phyloP scores from a whole-genome alignment of 2,329 filamentous ascomycete species.

The Emergomyces pasteurianus region DNA sequence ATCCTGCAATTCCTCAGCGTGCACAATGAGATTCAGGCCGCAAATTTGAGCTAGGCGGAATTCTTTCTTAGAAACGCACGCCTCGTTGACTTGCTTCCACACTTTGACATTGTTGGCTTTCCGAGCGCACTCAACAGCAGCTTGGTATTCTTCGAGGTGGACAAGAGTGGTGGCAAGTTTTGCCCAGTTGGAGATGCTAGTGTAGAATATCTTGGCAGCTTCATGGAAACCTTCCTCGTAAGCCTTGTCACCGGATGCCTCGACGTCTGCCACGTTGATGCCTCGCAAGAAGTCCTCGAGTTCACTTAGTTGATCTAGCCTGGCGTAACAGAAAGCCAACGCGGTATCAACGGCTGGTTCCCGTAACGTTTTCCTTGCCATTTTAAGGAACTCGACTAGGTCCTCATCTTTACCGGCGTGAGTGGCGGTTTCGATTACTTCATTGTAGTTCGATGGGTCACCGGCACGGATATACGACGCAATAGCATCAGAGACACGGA shows the following conservation, averaged over 20 bases:
- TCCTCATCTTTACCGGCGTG: constrained; percentile 97
- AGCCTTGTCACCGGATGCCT: constrained; percentile 95
- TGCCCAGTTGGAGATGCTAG: constrained; percentile 98
- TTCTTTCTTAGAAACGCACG: constrained; percentile 94
- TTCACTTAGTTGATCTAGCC: constrained; percentile 80
- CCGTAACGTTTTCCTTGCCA: constrained; percentile 93
- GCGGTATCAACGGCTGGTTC: constrained; percentile 90
- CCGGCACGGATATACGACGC: constrained; percentile 94
- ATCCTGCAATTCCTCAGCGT: constrained; percentile 86
- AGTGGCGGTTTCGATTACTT: constrained; percentile 92
- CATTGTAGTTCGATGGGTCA: constrained; percentile 83
- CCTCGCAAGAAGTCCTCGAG: constrained; percentile 91
- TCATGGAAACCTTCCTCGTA: constrained; percentile 90
- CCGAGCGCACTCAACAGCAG: constrained; percentile 90
- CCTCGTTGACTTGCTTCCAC: constrained; percentile 96
- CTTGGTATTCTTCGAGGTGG: constrained; percentile 94
- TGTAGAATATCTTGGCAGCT: constrained; percentile 97
- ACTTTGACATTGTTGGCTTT: constrained; percentile 99
- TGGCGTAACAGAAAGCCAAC: constrained; percentile 84
- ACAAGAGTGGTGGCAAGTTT: constrained; percentile 96
- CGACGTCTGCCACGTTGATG: constrained; percentile 89
- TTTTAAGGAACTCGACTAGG: constrained; percentile 87
- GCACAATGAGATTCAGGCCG: constrained; percentile 93
- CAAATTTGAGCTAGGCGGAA: constrained; percentile 98
- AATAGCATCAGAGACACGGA: constrained; percentile 83